Base-by-base conservation (phyloP, 306 rosid species). In the Pterocarpus macrocarpus region DNA sequence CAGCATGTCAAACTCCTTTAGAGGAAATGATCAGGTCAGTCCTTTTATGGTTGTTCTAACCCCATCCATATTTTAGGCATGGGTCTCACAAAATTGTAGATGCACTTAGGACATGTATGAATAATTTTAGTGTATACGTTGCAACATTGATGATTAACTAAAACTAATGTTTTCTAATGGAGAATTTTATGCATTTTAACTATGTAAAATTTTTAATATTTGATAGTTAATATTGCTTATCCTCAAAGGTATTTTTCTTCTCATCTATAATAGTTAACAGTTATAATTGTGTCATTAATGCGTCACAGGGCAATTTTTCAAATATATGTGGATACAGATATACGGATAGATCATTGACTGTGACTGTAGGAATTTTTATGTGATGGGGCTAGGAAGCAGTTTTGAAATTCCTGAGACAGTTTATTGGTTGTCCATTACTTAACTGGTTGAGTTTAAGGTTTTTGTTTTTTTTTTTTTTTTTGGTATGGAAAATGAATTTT, bases 21-120 rank as follows among this genome's bases (percentile, higher is more conserved):
- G 99, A 73, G 99, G 98, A 84, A 95, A 92, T 76, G 99, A 96
- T 74, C 99, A 96, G 97, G 99, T 96, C 85, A 67, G 92, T 83
- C 83, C 73, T 86, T 81, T 73, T 59, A 59, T 56, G 41, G 75
- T 72, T 75, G 64, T 47, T 4, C 5, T 80, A 34, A 34, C 17
- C n/a, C 36, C 15, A 47, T 39, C 38, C 64, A 41, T 63, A 45
- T 57, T 59, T 41, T 71, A 53, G 77, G 58, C 2, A 14, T 53
- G 14, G 58, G 7, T 53, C 7, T 52, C 58, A 14, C n/a, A 55
- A 55, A 16, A 4, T 55, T 55, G 61, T 55, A 16, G 28, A n/a
- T n/a, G 12, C 9, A 4, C 61, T 55, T 55, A 2, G 28, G 9
- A 16, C 3, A n/a, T 16, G 32, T 55, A 5, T n/a, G 61, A n/a